These are phyloP conservation scores for Hygrophoropsis aurantiaca DNA, from an alignment of 768 basidiomycete species.

Conservation along the genomic window DNA sequence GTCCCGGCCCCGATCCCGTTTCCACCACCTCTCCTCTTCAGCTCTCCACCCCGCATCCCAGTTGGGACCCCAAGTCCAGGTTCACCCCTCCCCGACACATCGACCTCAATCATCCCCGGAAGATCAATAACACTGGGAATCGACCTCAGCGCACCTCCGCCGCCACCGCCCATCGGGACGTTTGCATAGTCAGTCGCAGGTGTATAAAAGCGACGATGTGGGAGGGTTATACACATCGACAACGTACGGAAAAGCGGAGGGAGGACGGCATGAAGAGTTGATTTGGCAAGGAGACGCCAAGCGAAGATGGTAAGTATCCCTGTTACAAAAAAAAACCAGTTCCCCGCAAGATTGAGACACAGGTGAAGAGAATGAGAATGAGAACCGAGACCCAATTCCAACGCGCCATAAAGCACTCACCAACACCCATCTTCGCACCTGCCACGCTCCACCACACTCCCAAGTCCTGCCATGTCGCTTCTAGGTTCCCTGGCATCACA, in stretches of 20 bases:
- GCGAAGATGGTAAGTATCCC: conserved; percentile 79
- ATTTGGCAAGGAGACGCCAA: conserved; percentile 89
- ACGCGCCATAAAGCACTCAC: conserved; percentile 43
- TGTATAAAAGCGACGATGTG: conserved; percentile 84
- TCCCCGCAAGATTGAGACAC: no score
- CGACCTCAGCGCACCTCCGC: conserved; percentile 60
- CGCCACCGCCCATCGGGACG: conserved; percentile 57
- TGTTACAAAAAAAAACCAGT: no score
- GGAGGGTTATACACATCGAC: conserved; percentile 66
- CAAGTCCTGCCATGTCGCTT: conserved; percentile 35
- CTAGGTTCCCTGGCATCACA: conserved; percentile 61
- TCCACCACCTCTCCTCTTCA: conserved; percentile 22
- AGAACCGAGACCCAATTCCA: conserved; percentile 47
- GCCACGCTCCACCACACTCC: conserved; percentile 38
- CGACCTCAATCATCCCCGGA: conserved; percentile 42
- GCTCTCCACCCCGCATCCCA: conserved; percentile 33
- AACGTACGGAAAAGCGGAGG: conserved; percentile 84
- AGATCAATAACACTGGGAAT: conserved; percentile 89
- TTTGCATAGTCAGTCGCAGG: conserved; percentile 85
- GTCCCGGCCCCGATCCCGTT: conserved; percentile 11
- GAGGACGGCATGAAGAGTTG: conserved; percentile 65
- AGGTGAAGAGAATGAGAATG: not conserved
- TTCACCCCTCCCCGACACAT: conserved; percentile 43
- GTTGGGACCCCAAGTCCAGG: no score
- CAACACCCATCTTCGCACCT: conserved; percentile 39